A percentile compares a stretch with the other conserved stretches of the same genome.
phyloP scores from a whole-genome alignment of 1,284 basidiomycete genomes.

The Mrakiaceae sp. region DNA sequence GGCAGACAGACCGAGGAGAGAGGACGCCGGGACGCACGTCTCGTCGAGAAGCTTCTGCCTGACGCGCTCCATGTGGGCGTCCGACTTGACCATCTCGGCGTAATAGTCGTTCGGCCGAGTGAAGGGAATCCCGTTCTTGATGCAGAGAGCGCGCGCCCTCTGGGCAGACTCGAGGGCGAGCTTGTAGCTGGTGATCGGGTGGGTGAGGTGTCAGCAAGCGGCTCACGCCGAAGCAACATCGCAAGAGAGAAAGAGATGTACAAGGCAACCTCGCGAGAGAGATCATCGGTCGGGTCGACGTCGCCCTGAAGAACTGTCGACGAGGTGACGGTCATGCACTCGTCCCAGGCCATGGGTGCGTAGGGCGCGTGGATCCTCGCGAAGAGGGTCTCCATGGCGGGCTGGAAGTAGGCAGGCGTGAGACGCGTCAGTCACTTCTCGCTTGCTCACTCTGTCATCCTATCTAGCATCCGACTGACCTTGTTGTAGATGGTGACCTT shows the following conservation, averaged over 20 bases:
- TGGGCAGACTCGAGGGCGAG: slow-evolving; percentile 78
- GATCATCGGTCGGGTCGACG: slow-evolving; percentile 56
- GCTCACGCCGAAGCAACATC: neutral
- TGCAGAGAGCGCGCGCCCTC: slow-evolving; percentile 59
- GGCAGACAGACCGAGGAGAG: neutral
- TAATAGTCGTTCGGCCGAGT: slow-evolving; percentile 92
- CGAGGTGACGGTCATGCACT: slow-evolving; percentile 65
- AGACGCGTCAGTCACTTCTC: neutral
- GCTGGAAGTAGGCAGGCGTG: slow-evolving; percentile 36
- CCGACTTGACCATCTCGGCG: slow-evolving; percentile 97
- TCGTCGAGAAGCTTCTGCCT: slow-evolving; percentile 86
- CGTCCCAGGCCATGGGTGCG: slow-evolving; percentile 63
- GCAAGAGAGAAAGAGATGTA: slow-evolving; percentile 38
- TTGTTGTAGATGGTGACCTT: slow-evolving; percentile 74
- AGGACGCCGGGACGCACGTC: slow-evolving; percentile 24
- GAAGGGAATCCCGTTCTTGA: slow-evolving; percentile 64
- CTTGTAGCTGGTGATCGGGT: slow-evolving; percentile 60
- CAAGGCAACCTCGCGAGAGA: slow-evolving; percentile 91
- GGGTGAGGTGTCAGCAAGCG: neutral
- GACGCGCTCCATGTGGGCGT: slow-evolving; percentile 95
- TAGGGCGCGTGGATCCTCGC: slow-evolving; percentile 65
- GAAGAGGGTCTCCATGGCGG: slow-evolving; percentile 67
- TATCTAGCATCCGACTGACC: slow-evolving; percentile 36
- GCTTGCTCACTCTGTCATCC: slow-evolving; percentile 2
- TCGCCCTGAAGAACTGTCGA: slow-evolving; percentile 64